Evolutionary conservation across 257 asterid genomes (phyloP), one percentile per base, ranked within the genome.

Genomic region (Galeopsis tetrahit): DNA sequence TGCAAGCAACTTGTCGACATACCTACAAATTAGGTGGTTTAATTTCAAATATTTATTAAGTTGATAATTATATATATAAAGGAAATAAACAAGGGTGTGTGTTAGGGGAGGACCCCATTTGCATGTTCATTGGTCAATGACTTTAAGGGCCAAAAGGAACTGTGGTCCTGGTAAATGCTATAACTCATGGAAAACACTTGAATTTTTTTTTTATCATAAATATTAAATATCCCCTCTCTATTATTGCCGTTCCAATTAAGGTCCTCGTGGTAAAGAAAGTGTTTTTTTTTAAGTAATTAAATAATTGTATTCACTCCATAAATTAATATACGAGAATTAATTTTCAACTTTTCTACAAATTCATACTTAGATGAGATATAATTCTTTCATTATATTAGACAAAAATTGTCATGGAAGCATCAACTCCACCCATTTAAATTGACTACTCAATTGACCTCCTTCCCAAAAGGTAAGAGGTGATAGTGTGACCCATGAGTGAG

Each of bases 61-160:
- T 10, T 42, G 32, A 56, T 9, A 15, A 17, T 31, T 32, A 1
- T 4, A 11, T 7, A 13, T 9, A 56, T 21, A 60, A 78, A 36
- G 34, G 52, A 39, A 66, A 58, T 14, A 39, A 69, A 78, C 35
- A 46, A 21, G 69, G 67, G 14, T 68, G 65, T 39, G 10, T 39
- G 28, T 21, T 21, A 21, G 28, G 13, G 40, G 52, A 70, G 82
- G 78, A 58, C 79, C 84, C 83, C 83, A 78, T 72, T 4, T 67
- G 70, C 86, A 78, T 78, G 83, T 75, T 75, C 77, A 78, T 68
- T 82, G 83, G 86, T 78, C 86, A 82, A 82, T 78, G 81, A 63
- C 79, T 82, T 82, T 82, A 56, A 58, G 71, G 42, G 69, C 66
- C 73, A 73, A 70, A 49, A 74, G 61, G 65, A 55, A 71, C 13